Percentiles rank a stretch among this genome's conserved stretches.
These are phyloP conservation scores for Mortierella sp. DNA, from an alignment of 371 early-diverging fungal genomes.

Conservation along the genomic window DNA sequence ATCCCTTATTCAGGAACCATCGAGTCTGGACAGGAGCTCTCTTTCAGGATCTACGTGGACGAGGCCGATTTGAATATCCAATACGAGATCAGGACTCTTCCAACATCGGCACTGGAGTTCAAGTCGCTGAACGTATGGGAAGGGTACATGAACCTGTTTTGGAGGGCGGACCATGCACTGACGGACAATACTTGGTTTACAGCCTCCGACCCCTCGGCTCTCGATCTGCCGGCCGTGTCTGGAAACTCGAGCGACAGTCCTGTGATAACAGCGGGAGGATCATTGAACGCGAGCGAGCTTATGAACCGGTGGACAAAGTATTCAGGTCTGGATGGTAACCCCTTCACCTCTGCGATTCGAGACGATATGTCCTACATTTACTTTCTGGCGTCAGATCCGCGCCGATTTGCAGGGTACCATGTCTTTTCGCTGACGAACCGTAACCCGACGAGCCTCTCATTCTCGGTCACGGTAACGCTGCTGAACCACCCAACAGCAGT, in stretches of 20 bases:
- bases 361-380: conserved; percentile 27
- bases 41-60: conserved; percentile 49
- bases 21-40: conserved; percentile 30
- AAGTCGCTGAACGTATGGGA: conserved; percentile 56
- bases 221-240: not conserved
- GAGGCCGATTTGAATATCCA: conserved; percentile 32
- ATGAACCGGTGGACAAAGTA: conserved; percentile 48
- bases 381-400: conserved; percentile 42
- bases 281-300: conserved; percentile 46
- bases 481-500: conserved; percentile 33
- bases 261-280: conserved; percentile 24
- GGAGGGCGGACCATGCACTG: conserved; percentile 51
- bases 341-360: conserved; percentile 24
- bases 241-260: conserved; percentile 21
- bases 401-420: conserved; percentile 53
- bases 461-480: conserved; percentile 32
- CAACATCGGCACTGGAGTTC: conserved; percentile 36
- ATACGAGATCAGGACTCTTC: conserved; percentile 46
- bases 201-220: conserved; percentile 19
- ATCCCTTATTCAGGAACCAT: conserved; percentile 31
- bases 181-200: conserved; percentile 30
- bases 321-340: conserved; percentile 34
- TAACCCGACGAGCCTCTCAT: conserved; percentile 32
- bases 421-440: conserved; percentile 52
- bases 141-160: conserved; percentile 58